Conservation (phyloP, 768 basidiomycete genomes). For the Mycena sanguinolenta region DNA sequence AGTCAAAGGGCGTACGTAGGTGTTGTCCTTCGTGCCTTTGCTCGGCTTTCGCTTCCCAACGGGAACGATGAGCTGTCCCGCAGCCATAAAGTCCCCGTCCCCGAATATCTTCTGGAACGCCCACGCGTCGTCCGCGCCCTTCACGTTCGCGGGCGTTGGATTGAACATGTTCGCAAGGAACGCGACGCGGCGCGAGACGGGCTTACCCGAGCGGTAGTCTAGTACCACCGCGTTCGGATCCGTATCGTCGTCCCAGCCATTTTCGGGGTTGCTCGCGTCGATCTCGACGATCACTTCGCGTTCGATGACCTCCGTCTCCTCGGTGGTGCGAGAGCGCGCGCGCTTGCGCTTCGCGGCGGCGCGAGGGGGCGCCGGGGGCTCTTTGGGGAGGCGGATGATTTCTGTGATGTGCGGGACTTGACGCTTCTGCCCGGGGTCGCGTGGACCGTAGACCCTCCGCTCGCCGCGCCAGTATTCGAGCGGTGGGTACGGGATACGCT, state of each 20-base stretch:
- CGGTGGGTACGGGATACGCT: constrained; percentile 77
- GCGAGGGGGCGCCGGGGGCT: constrained; percentile 29
- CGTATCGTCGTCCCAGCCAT: constrained; percentile 93
- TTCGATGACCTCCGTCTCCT: constrained; percentile 13
- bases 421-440: constrained; percentile 52
- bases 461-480: constrained; percentile 95
- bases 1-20: constrained; percentile 73
- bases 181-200: constrained; percentile 84
- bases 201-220: constrained; percentile 72
- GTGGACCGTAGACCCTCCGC: constrained; percentile 83
- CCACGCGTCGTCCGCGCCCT: constrained; percentile 77
- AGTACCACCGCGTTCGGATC: constrained; percentile 73
- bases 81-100: constrained; percentile 92
- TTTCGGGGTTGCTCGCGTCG: constrained; percentile 63
- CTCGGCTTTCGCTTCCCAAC: constrained; percentile 82
- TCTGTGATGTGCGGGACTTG: constrained; percentile 80
- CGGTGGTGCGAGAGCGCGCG: constrained; percentile 37
- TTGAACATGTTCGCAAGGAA: constrained; percentile 79
- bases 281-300: constrained; percentile 54
- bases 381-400: constrained; percentile 67
- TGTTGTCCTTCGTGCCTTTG: constrained; percentile 94
- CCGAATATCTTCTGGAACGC: constrained; percentile 92
- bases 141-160: constrained; percentile 54
- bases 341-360: constrained; percentile 44
- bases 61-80: constrained; percentile 89